Evolutionary conservation across 2,329 filamentous ascomycete species (phyloP), one percentile per base, ranked within the genome.

Genomic region (Trichoderma koningii): DNA sequence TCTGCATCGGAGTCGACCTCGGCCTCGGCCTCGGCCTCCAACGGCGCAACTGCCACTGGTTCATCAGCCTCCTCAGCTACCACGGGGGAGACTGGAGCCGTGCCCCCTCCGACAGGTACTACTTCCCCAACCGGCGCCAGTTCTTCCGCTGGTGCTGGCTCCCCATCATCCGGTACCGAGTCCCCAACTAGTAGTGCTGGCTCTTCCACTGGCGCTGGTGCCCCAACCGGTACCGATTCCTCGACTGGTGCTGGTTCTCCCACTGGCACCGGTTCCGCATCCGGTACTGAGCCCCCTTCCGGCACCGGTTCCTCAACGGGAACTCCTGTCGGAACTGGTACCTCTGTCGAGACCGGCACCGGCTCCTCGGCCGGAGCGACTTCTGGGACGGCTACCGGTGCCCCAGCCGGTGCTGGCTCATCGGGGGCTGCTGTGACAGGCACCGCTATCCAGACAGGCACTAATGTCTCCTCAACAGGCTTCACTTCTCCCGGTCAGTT

Each of bases 41-140:
- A 23, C 55, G 50, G 60, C 26, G 38, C 60, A 47, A 45, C 50
- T 51, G 50, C 19, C 44, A 23, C 50, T n/a, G 41, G 41, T 19
- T 30, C 60, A 47, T 53, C 60, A 63, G 48, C 41, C n/a, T 21
- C 60, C 23, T 30, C 60, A 38, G 44, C 50, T 14, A 21, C 48
- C 17, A 21, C 59, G 17, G 59, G 48, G 17, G 59, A 28, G 50
- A 53, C 59, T 55, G 48, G 41, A 21, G 44, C 48, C 23, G 26
- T 28, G n/a, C 15, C 60, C 7, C 26, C 60, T 48, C 42, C 60
- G 50, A 53, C 59, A 47, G 50, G 60, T 55, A 63, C 38, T 38
- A 47, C 34, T 62, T 42, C 48, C 34, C 42, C 41, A 42, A 19
- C 41, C 23, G 41, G 42, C 26, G n/a, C 42, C 51, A 28, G 50